These are phyloP conservation scores for Psilocybe azurescens DNA, from an alignment of 768 basidiomycete species.

Conservation along the genomic window DNA sequence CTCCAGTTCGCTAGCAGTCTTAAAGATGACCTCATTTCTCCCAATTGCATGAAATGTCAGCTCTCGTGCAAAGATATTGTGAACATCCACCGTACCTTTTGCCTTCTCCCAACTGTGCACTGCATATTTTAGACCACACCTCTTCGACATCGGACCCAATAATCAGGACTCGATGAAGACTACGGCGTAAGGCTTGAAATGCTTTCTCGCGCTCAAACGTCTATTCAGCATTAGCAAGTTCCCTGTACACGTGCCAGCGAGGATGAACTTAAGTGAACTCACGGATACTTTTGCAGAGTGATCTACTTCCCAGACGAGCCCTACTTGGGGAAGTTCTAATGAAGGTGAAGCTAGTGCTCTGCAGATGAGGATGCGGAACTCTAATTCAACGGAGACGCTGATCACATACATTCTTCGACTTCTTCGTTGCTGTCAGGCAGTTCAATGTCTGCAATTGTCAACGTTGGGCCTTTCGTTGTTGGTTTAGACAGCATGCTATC, in stretches of 20 bases:
- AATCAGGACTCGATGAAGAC: conserved; percentile 43
- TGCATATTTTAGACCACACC: conserved; percentile 23
- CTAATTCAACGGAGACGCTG: background rate
- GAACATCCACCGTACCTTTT: conserved; percentile 9
- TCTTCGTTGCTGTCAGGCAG: conserved; percentile 6
- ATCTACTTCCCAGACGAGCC: conserved; percentile 25
- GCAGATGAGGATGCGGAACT: background rate
- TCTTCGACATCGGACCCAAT: conserved; percentile 14
- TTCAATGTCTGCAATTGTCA: background rate
- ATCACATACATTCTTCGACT: conserved; percentile 9
- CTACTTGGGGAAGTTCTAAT: conserved; percentile 25
- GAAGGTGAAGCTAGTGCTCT: conserved; percentile 18
- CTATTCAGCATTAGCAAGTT: background rate
- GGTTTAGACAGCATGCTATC: background rate
- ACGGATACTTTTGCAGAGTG: conserved; percentile 29
- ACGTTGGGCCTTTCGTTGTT: background rate
- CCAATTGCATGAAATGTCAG: no score
- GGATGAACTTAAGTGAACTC: background rate
- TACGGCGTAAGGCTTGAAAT: conserved; percentile 44
- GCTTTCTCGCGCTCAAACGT: conserved; percentile 33
- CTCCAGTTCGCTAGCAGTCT: conserved; percentile 52
- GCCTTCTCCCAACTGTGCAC: conserved; percentile 10
- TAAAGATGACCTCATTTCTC: conserved; percentile 48
- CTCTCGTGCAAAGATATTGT: no score
- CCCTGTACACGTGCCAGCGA: background rate